Percentiles rank a stretch among this genome's conserved stretches.
These are phyloP conservation scores for Phtheirospermum japonicum DNA, from an alignment of 257 asterid genomes.

Conservation along the genomic window DNA sequence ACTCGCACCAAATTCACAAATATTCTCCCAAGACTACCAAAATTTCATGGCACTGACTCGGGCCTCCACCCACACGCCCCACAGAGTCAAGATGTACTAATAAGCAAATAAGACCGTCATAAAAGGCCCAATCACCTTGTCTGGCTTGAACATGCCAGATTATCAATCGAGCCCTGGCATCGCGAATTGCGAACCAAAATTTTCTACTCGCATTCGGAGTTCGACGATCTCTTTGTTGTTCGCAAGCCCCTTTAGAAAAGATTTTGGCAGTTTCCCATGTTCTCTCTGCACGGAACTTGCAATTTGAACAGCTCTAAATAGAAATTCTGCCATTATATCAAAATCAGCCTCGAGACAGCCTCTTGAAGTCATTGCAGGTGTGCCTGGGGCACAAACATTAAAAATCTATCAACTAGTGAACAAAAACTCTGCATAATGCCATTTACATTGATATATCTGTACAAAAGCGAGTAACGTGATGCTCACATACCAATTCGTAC, in stretches of 20 bases:
- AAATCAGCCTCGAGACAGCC: conserved; percentile 79
- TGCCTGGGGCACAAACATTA: conserved; percentile 42
- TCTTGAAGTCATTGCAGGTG: conserved; percentile 90
- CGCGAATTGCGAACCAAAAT: conserved; percentile 69
- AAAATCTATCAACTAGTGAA: neutral
- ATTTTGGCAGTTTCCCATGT: conserved; percentile 58
- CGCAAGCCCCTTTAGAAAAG: conserved; percentile 63
- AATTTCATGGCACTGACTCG: conserved; percentile 21
- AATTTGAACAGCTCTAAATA: conserved; percentile 64
- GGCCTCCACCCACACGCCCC: neutral
- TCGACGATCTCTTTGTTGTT: conserved; percentile 65
- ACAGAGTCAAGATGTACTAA: neutral
- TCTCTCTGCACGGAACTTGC: conserved; percentile 63
- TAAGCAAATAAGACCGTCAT: neutral
- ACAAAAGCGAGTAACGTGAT: conserved; percentile 2
- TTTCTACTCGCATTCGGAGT: conserved; percentile 54
- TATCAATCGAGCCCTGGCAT: conserved; percentile 73
- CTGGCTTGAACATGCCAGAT: neutral
- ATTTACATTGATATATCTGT: neutral
- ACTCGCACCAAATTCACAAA: conserved; percentile 10
- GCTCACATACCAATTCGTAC: conserved; percentile 69
- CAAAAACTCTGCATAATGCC: neutral
- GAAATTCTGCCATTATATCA: conserved; percentile 71
- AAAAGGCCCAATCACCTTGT: neutral
- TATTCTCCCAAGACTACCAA: conserved; percentile 20